phyloP scores from a whole-genome alignment of 306 rosid genomes.

The Adenanthera pavonina region DNA sequence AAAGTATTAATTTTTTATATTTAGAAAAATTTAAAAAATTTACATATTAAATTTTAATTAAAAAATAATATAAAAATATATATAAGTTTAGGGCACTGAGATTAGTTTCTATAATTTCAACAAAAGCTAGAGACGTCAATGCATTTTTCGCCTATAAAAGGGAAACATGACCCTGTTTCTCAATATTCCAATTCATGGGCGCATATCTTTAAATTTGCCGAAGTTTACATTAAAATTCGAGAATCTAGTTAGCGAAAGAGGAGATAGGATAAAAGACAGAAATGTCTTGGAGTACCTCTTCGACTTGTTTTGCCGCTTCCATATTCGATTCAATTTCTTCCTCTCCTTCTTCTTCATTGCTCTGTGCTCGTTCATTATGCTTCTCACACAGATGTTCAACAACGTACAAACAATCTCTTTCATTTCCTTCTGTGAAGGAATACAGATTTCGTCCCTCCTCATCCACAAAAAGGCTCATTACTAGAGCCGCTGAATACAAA shows the following conservation, averaged over 20 bases:
- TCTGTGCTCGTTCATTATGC: slow-evolving; percentile 1
- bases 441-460: slow-evolving; percentile 5
- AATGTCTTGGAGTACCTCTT: slow-evolving; percentile 43
- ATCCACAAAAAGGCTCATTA: slow-evolving; percentile 27
- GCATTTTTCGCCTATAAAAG: no score
- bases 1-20: no score
- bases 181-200: not conserved
- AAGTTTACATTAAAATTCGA: not conserved
- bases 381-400: slow-evolving; percentile 35
- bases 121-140: no score
- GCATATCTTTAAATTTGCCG: not conserved
- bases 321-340: slow-evolving; percentile 21
- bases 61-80: no score
- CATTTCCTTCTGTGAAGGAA: slow-evolving; percentile 34
- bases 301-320: slow-evolving; percentile 38
- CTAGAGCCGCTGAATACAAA: slow-evolving; percentile 75
- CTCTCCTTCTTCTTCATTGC: slow-evolving; percentile 22
- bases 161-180: not conserved
- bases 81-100: no score
- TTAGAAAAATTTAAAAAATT: no score
- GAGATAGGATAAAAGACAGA: slow-evolving; percentile 29
- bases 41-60: no score
- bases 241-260: not conserved
- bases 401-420: slow-evolving; percentile 37
- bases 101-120: no score